phyloP scores from a whole-genome alignment of 176 grass and related monocot species.

The Ensete glaucum region DNA sequence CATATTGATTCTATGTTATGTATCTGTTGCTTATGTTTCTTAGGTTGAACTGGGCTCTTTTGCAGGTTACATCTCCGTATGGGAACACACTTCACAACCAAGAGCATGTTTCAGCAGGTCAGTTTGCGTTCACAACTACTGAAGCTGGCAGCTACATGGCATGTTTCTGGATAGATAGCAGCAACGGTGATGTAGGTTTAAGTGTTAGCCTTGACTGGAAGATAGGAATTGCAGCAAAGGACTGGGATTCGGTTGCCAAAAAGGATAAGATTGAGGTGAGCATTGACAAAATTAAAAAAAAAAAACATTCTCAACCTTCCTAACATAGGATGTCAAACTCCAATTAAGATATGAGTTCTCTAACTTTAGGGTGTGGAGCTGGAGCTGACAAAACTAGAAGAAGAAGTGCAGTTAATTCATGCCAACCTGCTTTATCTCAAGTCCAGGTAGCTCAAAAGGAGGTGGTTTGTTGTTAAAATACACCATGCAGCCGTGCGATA shows the following conservation, averaged over 20 bases:
- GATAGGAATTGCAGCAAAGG: neutral
- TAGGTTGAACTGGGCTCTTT: neutral
- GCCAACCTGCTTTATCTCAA: slow-evolving; percentile 66
- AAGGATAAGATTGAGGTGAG: slow-evolving; percentile 91
- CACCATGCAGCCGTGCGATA: neutral
- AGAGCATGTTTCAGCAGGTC: neutral
- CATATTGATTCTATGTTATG: too few species aligned
- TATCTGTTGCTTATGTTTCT: too few species aligned
- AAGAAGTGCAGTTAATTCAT: slow-evolving; percentile 60
- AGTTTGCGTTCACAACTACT: slow-evolving; percentile 8
- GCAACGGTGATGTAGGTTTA: neutral
- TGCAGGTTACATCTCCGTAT: slow-evolving; percentile 3
- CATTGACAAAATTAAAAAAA: neutral
- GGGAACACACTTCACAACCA: neutral
- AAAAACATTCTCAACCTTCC: neutral
- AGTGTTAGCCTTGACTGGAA: slow-evolving; percentile 9
- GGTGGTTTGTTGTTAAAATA: neutral
- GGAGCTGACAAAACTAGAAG: slow-evolving; percentile 68
- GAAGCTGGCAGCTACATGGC: slow-evolving; percentile 2
- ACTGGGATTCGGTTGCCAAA: slow-evolving; percentile 10
- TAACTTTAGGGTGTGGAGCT: slow-evolving; percentile 62
- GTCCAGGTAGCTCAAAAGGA: slow-evolving; percentile 31
- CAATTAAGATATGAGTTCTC: neutral
- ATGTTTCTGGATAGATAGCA: neutral
- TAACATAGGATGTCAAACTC: neutral